Conservation (phyloP, 306 rosid species). For the Pterocarpus santalinus region DNA sequence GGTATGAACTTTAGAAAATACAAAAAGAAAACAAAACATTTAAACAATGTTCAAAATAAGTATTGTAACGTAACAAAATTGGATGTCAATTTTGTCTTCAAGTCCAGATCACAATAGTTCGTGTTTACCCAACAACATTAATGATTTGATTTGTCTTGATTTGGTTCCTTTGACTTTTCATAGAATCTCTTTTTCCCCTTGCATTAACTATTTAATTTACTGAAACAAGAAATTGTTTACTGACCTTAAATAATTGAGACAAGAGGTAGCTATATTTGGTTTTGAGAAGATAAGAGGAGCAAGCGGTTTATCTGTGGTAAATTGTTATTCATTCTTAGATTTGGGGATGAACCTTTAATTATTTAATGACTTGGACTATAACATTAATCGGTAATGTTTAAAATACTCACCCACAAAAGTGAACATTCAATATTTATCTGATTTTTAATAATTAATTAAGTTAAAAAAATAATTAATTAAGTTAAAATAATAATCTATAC, state of each 20-base stretch:
- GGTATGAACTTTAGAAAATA: background rate
- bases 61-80: background rate
- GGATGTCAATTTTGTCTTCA: conserved; percentile 47
- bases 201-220: conserved; percentile 1
- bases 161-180: conserved; percentile 50
- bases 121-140: conserved; percentile 47
- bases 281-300: conserved; percentile 31
- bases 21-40: background rate
- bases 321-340: background rate
- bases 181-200: conserved; percentile 34
- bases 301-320: background rate
- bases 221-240: conserved; percentile 13
- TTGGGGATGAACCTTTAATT: conserved; percentile 5
- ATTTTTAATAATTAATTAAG: no score
- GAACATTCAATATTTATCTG: no score
- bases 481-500: no score
- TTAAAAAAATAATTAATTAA: no score
- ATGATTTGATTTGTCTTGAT: conserved; percentile 53
- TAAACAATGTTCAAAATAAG: background rate
- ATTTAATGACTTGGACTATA: background rate
- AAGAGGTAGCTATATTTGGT: background rate
- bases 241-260: conserved; percentile 30
- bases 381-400: background rate
- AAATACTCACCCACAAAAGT: no score
- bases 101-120: conserved; percentile 38